Evolutionary conservation across 1,139 yeast genomes (phyloP), one percentile per base, ranked within the genome.

Genomic region (Suhomyces kunorum): DNA sequence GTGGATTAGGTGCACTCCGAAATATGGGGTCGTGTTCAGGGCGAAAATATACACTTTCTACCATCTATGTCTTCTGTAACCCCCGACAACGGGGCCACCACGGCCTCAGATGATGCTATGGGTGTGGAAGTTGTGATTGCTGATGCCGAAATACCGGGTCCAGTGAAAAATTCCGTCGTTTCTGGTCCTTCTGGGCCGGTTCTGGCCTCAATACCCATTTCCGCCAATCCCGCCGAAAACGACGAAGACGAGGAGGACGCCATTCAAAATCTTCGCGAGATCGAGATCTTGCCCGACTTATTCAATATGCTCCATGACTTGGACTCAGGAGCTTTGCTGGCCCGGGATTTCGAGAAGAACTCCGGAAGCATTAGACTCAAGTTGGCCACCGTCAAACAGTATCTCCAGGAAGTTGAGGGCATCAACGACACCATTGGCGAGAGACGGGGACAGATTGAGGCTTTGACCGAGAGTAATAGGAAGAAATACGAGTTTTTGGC

Each of bases 331-430:
- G 58, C 54, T 11, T 49, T 68, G 15, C 71, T 64, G 61, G 68
- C 72, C 2, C 66, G 68, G 37, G 77, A 72, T 48, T 71, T 72
- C 45, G 76, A 69, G 44, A 71, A 70, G 49, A 64, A 66, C 38
- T 63, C 72, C 2, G 77, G 77, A 8, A 63, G 68, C 37, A 55
- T 70, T 31, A 58, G 76, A 35, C 61, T 71, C 45, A 67, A 69
- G 44, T 45, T 71, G 36, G 53, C 57, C 40, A 63, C 58, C 18
- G 50, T 70, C 25, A 62, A 60, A 35, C 63, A 60, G 46, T 50
- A 54, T 25, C 54, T 72, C 25, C 64, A 56, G 43, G 66, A 64
- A 32, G 61, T 71, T 11, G 71, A 69, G 6, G 75, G 72, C 3
- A 68, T 72, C 32, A 58, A 64, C 28, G 75, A 71, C 43, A 53